These are phyloP conservation scores for Coemansia sp. DNA, from an alignment of 192 early-diverging fungal genomes.

Conservation along the genomic window DNA sequence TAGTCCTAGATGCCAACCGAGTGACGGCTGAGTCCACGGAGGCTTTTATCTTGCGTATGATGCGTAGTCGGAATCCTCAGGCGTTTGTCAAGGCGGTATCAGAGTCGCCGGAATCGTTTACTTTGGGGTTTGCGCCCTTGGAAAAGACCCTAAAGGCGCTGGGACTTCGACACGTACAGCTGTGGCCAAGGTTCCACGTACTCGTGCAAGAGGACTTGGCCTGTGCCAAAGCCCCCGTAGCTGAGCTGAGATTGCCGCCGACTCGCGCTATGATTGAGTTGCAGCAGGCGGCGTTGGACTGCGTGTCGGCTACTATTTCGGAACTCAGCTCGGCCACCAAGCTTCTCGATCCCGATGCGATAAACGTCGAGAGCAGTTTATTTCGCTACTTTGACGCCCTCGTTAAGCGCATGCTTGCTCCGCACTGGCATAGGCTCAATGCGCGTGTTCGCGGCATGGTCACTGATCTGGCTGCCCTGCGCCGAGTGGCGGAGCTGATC, in stretches of 20 bases:
- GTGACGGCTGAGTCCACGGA: constrained; percentile 79
- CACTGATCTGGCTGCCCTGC: constrained; percentile 68
- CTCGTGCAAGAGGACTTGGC: constrained; percentile 52
- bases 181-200: constrained; percentile 77
- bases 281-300: constrained; percentile 81
- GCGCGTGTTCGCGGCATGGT: constrained; percentile 72
- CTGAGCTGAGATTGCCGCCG: constrained; percentile 77
- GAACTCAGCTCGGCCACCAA: constrained; percentile 70
- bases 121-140: constrained; percentile 78
- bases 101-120: constrained; percentile 79
- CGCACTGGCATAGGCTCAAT: constrained; percentile 84
- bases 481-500: constrained; percentile 72
- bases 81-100: constrained; percentile 95
- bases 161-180: constrained; percentile 72
- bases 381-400: constrained; percentile 82
- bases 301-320: constrained; percentile 71
- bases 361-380: constrained; percentile 84
- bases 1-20: constrained; percentile 84
- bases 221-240: constrained; percentile 57
- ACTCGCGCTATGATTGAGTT: constrained; percentile 78
- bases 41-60: constrained; percentile 84
- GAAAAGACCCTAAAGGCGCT: constrained; percentile 83
- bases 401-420: constrained; percentile 73
- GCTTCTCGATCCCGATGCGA: constrained; percentile 73
- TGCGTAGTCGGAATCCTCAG: constrained; percentile 72